Base-by-base conservation (phyloP, 352 stramenopile genomes). In the Globisporangium acanthophoron region DNA sequence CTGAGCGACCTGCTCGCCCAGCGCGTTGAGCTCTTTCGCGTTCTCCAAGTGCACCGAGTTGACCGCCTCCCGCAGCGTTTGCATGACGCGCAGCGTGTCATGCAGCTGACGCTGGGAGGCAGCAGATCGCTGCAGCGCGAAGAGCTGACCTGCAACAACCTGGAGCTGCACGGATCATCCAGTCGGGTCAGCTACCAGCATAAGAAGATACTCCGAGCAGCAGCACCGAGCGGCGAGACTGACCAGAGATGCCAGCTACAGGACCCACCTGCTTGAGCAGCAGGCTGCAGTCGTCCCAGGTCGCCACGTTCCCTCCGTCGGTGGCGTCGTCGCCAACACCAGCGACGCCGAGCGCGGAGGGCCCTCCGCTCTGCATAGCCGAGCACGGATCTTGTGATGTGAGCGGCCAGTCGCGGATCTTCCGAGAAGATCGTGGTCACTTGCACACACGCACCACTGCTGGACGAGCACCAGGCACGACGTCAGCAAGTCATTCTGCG, bases 231-330 rank as follows among this genome's bases (percentile, higher is more conserved):
- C 33, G 31, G 35, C 9, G 35, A 41, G 37, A 43, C 12, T 5
- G 37, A 13, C 12, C 33, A 39, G 33, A 9, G 29, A 40, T 13
- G 27, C 5, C 4, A 54, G 31, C 9, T 7, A 18, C 16, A 29
- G 29, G 5, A 41, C 48, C 15, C 27, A 43, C 48, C 48, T 54
- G 48, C 48, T 54, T 54, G 48, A 54, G 48, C 15, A 29, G 29
- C 48, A 54, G 31, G 27, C 29, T 18, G n/a, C 48, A 54, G 48
- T 40, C 16, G 21, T 29, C 31, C 48, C 48, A 54, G 7, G 46
- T 6, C 46, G 24, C 21, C 16, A 7, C 11, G 5, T 3, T 11
- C 2, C n/a, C 12, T 5, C 20, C 31, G 5, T 16, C 20, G 13
- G 8, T n/a, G 18, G 7, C 41, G 18, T 24, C 41, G 16, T 20